Evolutionary conservation across 495 filamentous ascomycete species (phyloP).

Genomic region (Pyrenopolyporus hunteri): DNA sequence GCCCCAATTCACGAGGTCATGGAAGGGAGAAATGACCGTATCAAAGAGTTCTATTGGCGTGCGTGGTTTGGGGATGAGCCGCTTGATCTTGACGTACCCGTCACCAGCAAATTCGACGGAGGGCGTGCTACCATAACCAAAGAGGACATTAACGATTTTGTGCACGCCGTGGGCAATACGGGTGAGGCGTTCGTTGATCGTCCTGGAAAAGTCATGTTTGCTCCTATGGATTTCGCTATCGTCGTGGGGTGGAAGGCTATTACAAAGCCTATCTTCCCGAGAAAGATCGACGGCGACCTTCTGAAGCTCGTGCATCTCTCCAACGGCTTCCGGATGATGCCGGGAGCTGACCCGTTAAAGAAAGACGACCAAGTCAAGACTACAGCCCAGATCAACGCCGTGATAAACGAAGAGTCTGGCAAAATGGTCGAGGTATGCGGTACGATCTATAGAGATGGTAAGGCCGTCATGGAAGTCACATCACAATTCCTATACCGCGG

Average conservation of each 20-base stretch:
- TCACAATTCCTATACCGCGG: constrained; percentile 98
- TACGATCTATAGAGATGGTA: constrained; percentile 84
- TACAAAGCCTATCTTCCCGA: constrained; percentile 96
- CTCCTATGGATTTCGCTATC: constrained; percentile 99
- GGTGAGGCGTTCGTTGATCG: constrained; percentile 98
- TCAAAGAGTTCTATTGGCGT: constrained; percentile 97
- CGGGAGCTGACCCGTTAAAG: constrained; percentile 90
- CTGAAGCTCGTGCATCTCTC: constrained; percentile 94
- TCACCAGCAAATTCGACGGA: constrained; percentile 86
- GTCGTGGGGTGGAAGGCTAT: constrained; percentile 99
- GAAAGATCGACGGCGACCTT: constrained; percentile 91
- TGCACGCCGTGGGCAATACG: constrained; percentile 97
- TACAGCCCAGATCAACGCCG: constrained; percentile 93
- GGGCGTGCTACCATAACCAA: constrained; percentile 83
- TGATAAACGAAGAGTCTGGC: constrained; percentile 96
- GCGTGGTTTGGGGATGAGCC: constrained; percentile 93
- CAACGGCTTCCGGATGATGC: constrained; percentile 97
- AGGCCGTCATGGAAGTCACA: constrained; percentile 97
- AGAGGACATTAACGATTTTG: constrained; percentile 95
- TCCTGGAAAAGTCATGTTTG: constrained; percentile 91
- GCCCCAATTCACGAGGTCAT: constrained; percentile 96
- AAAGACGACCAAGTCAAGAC: constrained; percentile 93
- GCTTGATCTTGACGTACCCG: constrained; percentile 80
- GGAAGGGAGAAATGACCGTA: constrained; percentile 90
- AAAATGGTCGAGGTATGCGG: constrained; percentile 99